These are phyloP conservation scores for Boletus vermiculosoides DNA, from an alignment of 768 basidiomycete genomes.

Conservation along the genomic window DNA sequence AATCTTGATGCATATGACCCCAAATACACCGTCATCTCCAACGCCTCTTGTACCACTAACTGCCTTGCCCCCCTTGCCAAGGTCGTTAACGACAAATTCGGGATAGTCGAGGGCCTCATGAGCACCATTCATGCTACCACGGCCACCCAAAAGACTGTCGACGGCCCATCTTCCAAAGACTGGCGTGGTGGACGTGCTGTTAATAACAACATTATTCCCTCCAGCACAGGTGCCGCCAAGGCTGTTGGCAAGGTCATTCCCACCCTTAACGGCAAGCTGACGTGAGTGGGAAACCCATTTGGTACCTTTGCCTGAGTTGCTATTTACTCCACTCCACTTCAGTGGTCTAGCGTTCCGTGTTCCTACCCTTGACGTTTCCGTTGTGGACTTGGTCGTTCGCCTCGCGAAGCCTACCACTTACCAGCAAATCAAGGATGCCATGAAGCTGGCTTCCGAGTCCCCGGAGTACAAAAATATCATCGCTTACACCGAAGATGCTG, in stretches of 20 bases:
- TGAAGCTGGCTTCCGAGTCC: constrained; percentile 77
- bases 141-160: constrained; percentile 93
- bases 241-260: constrained; percentile 99
- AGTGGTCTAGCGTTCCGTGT: constrained; percentile 97
- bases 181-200: constrained; percentile 97
- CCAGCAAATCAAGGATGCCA: constrained; percentile 83
- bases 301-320: neutral
- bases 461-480: constrained; percentile 65
- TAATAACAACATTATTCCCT: constrained; percentile 98
- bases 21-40: constrained; percentile 91
- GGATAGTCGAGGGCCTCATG: constrained; percentile 97
- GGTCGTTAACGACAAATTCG: constrained; percentile 95
- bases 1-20: constrained; percentile 92
- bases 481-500: constrained; percentile 89
- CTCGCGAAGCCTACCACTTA: constrained; percentile 83
- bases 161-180: constrained; percentile 93
- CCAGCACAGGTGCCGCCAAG: constrained; percentile 98
- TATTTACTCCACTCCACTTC: neutral
- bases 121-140: constrained; percentile 97
- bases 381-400: constrained; percentile 95
- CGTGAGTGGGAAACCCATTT: constrained; percentile 48
- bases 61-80: constrained; percentile 99
- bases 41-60: constrained; percentile 99
- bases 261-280: constrained; percentile 93
- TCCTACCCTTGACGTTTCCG: constrained; percentile 94